Conservation (phyloP, 2,329 filamentous ascomycete genomes). For the Paraphoma chrysanthemicola region DNA sequence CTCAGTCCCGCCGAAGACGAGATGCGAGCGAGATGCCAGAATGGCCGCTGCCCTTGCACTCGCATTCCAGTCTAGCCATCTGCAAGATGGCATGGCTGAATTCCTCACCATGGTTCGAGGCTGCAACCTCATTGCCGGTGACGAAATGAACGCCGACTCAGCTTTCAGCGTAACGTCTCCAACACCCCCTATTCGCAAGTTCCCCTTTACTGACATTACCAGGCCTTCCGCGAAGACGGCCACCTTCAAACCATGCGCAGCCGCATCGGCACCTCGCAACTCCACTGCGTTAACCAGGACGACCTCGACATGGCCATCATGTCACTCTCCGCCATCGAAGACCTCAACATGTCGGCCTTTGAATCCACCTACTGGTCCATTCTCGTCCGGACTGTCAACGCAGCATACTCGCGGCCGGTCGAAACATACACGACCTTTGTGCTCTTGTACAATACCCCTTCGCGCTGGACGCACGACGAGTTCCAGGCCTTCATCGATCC, state of each 20-base stretch:
- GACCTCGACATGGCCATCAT: constrained; percentile 40
- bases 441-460: constrained; percentile 51
- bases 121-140: constrained; percentile 43
- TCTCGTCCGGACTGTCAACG: constrained; percentile 31
- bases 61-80: constrained; percentile 47
- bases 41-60: constrained; percentile 47
- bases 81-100: constrained; percentile 46
- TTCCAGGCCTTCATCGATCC: constrained; percentile 55
- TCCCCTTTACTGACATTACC: not conserved
- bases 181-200: not conserved
- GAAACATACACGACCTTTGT: constrained; percentile 52
- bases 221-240: constrained; percentile 41
- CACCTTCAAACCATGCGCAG: constrained; percentile 41
- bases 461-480: constrained; percentile 47
- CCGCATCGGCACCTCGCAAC: constrained; percentile 26
- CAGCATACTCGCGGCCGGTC: constrained; percentile 39
- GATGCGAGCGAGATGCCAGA: constrained; percentile 44
- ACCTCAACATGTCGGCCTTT: constrained; percentile 36
- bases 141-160: constrained; percentile 31
- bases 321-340: constrained; percentile 34
- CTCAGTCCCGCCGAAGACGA: constrained; percentile 40
- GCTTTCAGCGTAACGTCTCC: constrained; percentile 35
- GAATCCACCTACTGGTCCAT: constrained; percentile 37
- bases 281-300: constrained; percentile 27
- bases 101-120: constrained; percentile 49